Conservation (phyloP, 306 rosid species). For the Medicago ruthenica region DNA sequence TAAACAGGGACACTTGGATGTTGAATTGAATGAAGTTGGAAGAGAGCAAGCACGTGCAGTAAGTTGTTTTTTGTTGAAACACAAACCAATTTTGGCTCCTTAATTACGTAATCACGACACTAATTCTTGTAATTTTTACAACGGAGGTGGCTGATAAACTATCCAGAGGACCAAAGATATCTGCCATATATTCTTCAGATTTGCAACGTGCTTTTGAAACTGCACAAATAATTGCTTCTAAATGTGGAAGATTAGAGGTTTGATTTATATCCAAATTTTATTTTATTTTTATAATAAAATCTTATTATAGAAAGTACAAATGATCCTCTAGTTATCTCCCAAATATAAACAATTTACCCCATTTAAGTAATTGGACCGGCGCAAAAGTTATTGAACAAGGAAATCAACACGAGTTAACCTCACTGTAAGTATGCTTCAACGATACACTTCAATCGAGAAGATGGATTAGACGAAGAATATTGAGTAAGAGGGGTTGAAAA, state of each 20-base stretch:
- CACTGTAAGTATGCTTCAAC: too few relatives aligned
- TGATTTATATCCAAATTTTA: not conserved
- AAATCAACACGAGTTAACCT: too few relatives aligned
- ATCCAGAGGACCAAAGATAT: slow-evolving; percentile 68
- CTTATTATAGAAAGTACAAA: too few relatives aligned
- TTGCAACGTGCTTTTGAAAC: slow-evolving; percentile 83
- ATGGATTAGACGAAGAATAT: too few relatives aligned
- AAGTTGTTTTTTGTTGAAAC: slow-evolving; percentile 44
- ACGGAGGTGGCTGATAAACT: slow-evolving; percentile 73
- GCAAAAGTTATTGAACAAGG: too few relatives aligned
- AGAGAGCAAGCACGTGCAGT: slow-evolving; percentile 82
- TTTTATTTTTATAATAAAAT: not conserved
- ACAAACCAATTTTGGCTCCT: not conserved
- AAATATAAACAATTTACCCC: too few relatives aligned
- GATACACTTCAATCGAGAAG: too few relatives aligned
- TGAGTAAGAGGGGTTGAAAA: too few relatives aligned
- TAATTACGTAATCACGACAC: too few relatives aligned
- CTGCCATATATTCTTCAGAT: slow-evolving; percentile 82
- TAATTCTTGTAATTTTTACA: slow-evolving; percentile 35
- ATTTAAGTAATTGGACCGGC: too few relatives aligned
- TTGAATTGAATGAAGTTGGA: slow-evolving; percentile 85
- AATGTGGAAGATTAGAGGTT: slow-evolving; percentile 80
- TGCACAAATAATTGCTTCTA: slow-evolving; percentile 81
- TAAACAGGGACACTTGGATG: slow-evolving; percentile 80
- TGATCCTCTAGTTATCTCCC: too few relatives aligned